Evolutionary conservation across 768 basidiomycete genomes (phyloP), one percentile per base, ranked within the genome.

Genomic region (Trametes meyenii): DNA sequence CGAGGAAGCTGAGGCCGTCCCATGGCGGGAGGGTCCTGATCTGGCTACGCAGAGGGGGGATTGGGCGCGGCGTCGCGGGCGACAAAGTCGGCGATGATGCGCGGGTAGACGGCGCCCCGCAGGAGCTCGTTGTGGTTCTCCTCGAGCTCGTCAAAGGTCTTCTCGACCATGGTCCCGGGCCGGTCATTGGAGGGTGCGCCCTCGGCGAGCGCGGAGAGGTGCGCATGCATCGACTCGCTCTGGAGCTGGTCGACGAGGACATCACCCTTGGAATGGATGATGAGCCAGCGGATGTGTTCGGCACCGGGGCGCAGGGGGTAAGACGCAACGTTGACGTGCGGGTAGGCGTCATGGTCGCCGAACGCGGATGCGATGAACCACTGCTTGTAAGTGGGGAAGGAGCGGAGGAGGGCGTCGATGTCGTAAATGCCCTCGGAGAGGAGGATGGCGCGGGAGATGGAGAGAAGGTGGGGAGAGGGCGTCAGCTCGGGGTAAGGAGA

Each of bases 401-500:
- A 80, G 13, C 71, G 65, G 24, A 92, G 77, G 43, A 94, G 80
- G 4, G 78, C 66, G 71, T 89, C 87, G 61, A 92, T 73, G 71
- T 93, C 86, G 73, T 87, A 92, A 63, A 93, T 86, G 35, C 92
- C 92, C 72, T 90, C 91, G 0, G 92, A 87, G 66, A 87, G 63
- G 52, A 86, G 73, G 48, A 92, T 75, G 16, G 79, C 87, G 54
- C 78, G 78, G 19, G 82, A 80, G 48, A 81, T 76, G 55, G 66
- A 64, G 50, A 82, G 73, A 19, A 87, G 75, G 39, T 55, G 53
- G 13, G 68, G 67, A 45, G 77, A 72, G 0, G 88, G 89, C 16
- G 72, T 71, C 21, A 89, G 78, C 14, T 39, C 17, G n/a, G 55
- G 23, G 38, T 26, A 40, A 45, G 67, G 57, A 13, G 66, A 58